Evolutionary conservation across 345 rosid species (phyloP), one percentile per base, ranked within the genome.

Genomic region (Populus ilicifolia): DNA sequence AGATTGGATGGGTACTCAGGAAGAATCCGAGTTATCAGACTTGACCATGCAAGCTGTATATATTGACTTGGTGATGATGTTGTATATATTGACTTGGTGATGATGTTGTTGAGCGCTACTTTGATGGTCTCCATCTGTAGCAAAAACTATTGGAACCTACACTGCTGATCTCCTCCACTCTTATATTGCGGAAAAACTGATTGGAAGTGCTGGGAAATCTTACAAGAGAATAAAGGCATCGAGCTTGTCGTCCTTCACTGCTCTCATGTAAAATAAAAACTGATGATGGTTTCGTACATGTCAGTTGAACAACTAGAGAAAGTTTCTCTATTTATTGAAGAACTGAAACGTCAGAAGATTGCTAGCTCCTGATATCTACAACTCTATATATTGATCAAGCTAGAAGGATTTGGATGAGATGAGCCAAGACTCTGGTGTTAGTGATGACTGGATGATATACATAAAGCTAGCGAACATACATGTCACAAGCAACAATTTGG

Each of bases 221-320:
- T 93, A 83, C 64, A 82, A 77, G 75, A 92, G 82, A 80, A 86
- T 93, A 23, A 87, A 89, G 70, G 88, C 81, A 71, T 83, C 87
- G 14, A 70, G 85, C 69, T 77, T 93, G 30, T 56, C 84, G 30
- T 56, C 84, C 1, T 90, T 91, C 71, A 78, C 83, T 83, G 97
- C 91, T 72, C 86, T 93, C 39, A 82, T 83, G 1, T 96, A 90
- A 91, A 93, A 96, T 67, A 97, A 92, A n/a, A n/a, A n/a, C n/a
- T n/a, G 88, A 89, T 96, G 89, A 93, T 93, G 99, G 91, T 97
- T 67, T 75, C 92, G 36, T 93, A 90, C 85, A 88, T 93, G 89
- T 93, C 98, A n/a, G 89, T 90, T 8, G 94, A 98, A 14, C 86
- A 85, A 81, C 86, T 93, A 41, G 98, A 93, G 86, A 90, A 93